Percentiles rank a stretch among this genome's conserved stretches.
phyloP scores from a whole-genome alignment of 192 early-diverging fungal species.

The Lobosporangium transversale region DNA sequence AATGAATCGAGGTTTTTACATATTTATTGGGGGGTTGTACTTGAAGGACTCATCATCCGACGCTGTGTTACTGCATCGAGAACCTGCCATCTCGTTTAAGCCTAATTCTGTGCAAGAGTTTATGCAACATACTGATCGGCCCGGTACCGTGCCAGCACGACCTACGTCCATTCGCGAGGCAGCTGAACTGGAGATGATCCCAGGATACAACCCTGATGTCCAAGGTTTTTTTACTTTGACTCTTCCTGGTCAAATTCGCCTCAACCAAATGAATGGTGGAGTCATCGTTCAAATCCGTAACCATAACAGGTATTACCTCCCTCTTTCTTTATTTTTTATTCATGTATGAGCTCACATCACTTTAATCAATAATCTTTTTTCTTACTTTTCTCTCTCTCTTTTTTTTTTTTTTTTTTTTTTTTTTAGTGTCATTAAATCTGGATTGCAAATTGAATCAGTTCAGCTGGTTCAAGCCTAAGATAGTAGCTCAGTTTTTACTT shows the following conservation, averaged over 20 bases:
- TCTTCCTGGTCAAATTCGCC: conserved; percentile 4
- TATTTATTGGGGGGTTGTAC: not conserved
- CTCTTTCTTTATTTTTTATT: not conserved
- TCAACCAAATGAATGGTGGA: not conserved
- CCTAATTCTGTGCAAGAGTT: conserved; percentile 16
- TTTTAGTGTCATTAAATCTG: conserved; percentile 9
- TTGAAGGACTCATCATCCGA: not conserved
- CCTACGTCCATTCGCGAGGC: not conserved
- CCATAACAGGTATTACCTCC: conserved; percentile 6
- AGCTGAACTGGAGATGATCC: not conserved
- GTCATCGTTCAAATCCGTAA: conserved; percentile 18
- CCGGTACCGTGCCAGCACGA: conserved; percentile 1
- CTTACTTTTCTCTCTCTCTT: not conserved
- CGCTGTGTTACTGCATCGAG: not conserved
- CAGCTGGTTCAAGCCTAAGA: conserved; percentile 5
- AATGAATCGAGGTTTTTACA: not conserved
- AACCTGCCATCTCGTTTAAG: conserved; percentile 1
- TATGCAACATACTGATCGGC: conserved; percentile 28
- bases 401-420: not conserved
- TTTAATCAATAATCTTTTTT: too few species aligned
- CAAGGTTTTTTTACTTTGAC: conserved; percentile 35
- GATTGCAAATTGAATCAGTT: conserved; percentile 16
- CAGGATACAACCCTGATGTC: conserved; percentile 2
- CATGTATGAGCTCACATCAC: too few species aligned
- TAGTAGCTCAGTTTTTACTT: not conserved